Evolutionary conservation across 768 basidiomycete species (phyloP).

Genomic region (Leucocoprinus sp.): DNA sequence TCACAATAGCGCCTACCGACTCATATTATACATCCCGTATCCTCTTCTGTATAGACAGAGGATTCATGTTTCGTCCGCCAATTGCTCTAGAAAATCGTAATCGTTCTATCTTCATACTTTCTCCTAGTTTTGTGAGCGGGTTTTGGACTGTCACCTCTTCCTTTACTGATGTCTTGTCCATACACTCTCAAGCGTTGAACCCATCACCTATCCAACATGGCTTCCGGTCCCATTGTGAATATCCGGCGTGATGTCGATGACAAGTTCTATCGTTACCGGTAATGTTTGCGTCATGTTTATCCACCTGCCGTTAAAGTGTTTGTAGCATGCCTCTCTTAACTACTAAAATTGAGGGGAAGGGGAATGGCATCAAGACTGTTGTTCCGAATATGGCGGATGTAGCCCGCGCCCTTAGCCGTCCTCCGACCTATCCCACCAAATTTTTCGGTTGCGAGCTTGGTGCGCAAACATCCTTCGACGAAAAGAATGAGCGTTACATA

Average conservation of each 20-base stretch:
- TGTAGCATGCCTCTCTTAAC: constrained; percentile 87
- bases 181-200: constrained; percentile 45
- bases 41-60: constrained; percentile 63
- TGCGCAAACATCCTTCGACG: constrained; percentile 93
- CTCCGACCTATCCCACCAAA: constrained; percentile 95
- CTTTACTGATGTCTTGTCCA: not conserved
- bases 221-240: constrained; percentile 73
- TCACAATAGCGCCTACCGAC: constrained; percentile 60
- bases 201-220: constrained; percentile 61
- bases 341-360: constrained; percentile 98
- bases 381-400: constrained; percentile 98
- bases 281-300: constrained; percentile 18
- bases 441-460: constrained; percentile 99
- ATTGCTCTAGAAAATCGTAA: constrained; percentile 63
- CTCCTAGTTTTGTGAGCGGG: constrained; percentile 43
- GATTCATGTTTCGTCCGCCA: constrained; percentile 93
- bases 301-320: constrained; percentile 7
- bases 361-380: constrained; percentile 99
- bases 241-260: constrained; percentile 95
- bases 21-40: constrained; percentile 31
- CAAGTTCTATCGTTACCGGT: constrained; percentile 94
- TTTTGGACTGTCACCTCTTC: not conserved
- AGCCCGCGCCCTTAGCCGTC: constrained; percentile 89
- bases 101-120: constrained; percentile 43
- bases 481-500: constrained; percentile 96